Percentiles rank a stretch among this genome's conserved stretches.
phyloP scores from a whole-genome alignment of 1,139 yeast genomes.

The Taphrina confusa region DNA sequence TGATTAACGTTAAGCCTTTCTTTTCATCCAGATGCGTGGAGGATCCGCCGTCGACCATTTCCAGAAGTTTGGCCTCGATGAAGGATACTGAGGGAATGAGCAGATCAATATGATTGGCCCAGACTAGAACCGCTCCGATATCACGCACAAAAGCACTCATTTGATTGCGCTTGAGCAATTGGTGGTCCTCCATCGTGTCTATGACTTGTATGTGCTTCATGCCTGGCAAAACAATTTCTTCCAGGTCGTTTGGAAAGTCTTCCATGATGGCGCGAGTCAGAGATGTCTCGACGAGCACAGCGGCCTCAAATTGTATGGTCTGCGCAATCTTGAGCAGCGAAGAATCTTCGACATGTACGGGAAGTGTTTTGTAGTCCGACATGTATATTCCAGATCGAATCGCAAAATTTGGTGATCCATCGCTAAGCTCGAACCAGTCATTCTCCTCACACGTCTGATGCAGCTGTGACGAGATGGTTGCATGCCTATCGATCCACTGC shows the following conservation, averaged over 20 bases:
- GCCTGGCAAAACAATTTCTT: constrained; percentile 35
- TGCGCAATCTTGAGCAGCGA: not conserved
- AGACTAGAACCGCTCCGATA: constrained; percentile 35
- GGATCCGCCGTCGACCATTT: not conserved
- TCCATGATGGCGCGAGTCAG: constrained; percentile 34
- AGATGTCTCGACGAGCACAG: constrained; percentile 35
- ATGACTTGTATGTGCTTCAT: constrained; percentile 38
- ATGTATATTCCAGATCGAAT: constrained; percentile 29
- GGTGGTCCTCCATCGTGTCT: constrained; percentile 34
- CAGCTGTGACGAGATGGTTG: no score
- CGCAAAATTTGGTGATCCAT: constrained; percentile 4
- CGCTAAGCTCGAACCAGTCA: no score
- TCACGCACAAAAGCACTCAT: constrained; percentile 37
- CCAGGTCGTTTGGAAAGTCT: constrained; percentile 25
- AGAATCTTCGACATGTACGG: not conserved
- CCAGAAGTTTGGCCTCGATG: constrained; percentile 21
- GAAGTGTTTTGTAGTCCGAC: constrained; percentile 12
- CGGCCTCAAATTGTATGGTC: constrained; percentile 34
- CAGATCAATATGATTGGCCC: constrained; percentile 32
- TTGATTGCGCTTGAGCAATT: constrained; percentile 37
- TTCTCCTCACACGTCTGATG: no score
- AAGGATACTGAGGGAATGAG: constrained; percentile 20
- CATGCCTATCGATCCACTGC: no score
- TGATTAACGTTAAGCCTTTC: constrained; percentile 1
- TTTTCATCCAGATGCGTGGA: no score